Conservation (phyloP, 495 filamentous ascomycete species). For the Cairneyella variabilis region DNA sequence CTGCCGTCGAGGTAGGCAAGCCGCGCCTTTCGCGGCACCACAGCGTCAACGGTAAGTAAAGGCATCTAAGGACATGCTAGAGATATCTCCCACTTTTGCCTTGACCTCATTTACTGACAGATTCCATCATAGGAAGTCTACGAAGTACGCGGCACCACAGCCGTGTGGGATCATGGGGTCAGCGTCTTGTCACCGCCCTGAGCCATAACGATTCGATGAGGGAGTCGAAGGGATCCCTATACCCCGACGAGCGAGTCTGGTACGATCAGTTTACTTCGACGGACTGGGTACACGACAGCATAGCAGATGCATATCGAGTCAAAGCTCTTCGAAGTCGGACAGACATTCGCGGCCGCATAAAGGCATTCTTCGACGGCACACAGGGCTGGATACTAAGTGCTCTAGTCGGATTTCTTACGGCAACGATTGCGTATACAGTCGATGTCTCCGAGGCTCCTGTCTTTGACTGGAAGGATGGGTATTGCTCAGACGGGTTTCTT, state of each 20-base stretch:
- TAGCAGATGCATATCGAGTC: constrained; percentile 86
- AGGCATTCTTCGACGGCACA: constrained; percentile 76
- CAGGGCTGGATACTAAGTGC: constrained; percentile 96
- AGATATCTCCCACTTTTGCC: background rate
- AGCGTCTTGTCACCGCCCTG: constrained; percentile 47
- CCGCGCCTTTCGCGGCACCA: constrained; percentile 42
- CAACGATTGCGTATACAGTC: constrained; percentile 82
- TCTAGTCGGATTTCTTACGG: constrained; percentile 83
- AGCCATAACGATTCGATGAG: constrained; percentile 38
- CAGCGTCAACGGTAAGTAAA: constrained; percentile 40
- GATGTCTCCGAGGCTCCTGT: constrained; percentile 78
- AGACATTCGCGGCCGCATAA: constrained; percentile 75
- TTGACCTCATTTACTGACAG: background rate
- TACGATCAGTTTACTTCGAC: constrained; percentile 99
- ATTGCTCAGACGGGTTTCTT: constrained; percentile 71
- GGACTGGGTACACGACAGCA: constrained; percentile 98
- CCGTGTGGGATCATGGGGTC: constrained; percentile 58
- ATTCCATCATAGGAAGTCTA: constrained; percentile 28
- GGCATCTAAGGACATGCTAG: background rate
- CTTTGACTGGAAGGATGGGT: constrained; percentile 89
- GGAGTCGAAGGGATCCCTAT: constrained; percentile 57
- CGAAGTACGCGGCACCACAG: constrained; percentile 59
- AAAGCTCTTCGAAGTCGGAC: constrained; percentile 77
- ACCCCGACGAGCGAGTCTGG: constrained; percentile 86
- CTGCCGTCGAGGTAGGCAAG: constrained; percentile 25